Evolutionary conservation across 176 grass and related monocot genomes (phyloP).

Genomic region (Zoysia japonica): DNA sequence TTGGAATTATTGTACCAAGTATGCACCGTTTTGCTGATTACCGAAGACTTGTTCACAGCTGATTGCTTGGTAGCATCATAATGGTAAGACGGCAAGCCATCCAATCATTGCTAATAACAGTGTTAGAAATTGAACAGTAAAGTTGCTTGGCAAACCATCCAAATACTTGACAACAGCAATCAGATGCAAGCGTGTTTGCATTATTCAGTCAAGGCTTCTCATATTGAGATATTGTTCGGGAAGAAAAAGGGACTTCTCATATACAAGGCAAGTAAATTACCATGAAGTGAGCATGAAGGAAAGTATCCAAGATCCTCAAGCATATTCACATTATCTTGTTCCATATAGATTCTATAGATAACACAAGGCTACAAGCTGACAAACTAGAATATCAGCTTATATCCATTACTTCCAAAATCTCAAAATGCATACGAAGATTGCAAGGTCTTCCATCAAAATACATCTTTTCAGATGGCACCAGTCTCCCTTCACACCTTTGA

Average conservation of each 20-base stretch:
- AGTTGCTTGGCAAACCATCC: neutral
- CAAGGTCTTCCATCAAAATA: conserved; percentile 46
- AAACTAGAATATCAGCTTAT: conserved; percentile 28
- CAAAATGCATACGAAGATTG: conserved; percentile 70
- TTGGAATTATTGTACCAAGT: conserved; percentile 12
- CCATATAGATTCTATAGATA: neutral
- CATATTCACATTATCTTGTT: conserved; percentile 7
- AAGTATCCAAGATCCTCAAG: neutral
- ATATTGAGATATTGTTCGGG: no score
- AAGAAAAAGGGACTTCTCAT: no score
- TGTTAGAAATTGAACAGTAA: neutral
- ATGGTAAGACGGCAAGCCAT: conserved; percentile 23
- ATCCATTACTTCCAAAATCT: conserved; percentile 66
- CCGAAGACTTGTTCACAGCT: conserved; percentile 40
- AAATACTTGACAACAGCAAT: neutral
- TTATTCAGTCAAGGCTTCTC: conserved; percentile 16
- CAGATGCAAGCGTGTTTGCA: neutral
- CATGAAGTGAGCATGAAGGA: neutral
- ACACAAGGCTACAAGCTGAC: neutral
- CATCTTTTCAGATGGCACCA: conserved; percentile 46
- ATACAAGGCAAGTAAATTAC: conserved; percentile 6
- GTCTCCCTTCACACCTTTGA: conserved; percentile 33
- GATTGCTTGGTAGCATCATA: neutral
- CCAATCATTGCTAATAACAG: neutral
- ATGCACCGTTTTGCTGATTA: neutral